A percentile compares a stretch with the other conserved stretches of the same genome.
phyloP scores from a whole-genome alignment of 352 stramenopile species.

The Globisporangium radiosum region DNA sequence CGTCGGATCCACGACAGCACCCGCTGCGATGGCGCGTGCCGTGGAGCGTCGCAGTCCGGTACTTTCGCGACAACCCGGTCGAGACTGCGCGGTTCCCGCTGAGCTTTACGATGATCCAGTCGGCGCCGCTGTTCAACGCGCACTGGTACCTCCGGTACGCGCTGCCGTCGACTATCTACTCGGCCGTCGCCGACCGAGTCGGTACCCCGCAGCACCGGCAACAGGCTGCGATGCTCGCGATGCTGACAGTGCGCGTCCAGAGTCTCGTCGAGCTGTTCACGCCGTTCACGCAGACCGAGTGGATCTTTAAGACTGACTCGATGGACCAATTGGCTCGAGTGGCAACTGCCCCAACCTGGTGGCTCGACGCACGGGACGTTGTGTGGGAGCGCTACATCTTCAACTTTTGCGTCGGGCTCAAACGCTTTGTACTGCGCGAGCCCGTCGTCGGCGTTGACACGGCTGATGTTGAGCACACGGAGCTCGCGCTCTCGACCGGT shows the following conservation, averaged over 20 bases:
- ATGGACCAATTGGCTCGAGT: conserved; percentile 21
- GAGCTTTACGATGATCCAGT: conserved; percentile 78
- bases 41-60: conserved; percentile 46
- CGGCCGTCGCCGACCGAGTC: conserved; percentile 58
- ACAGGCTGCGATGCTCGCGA: conserved; percentile 59
- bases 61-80: conserved; percentile 67
- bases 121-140: conserved; percentile 74
- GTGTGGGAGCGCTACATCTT: conserved; percentile 83
- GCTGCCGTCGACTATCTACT: conserved; percentile 77
- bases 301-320: conserved; percentile 62
- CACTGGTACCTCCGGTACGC: conserved; percentile 80
- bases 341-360: conserved; percentile 36
- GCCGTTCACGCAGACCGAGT: conserved; percentile 85
- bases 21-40: conserved; percentile 76
- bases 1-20: conserved; percentile 71
- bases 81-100: conserved; percentile 38
- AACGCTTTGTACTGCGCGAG: conserved; percentile 79
- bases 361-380: conserved; percentile 66
- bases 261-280: conserved; percentile 81
- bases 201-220: conserved; percentile 59
- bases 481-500: conserved; percentile 70
- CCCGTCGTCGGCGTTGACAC: conserved; percentile 81
- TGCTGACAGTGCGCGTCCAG: conserved; percentile 68
- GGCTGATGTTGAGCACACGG: conserved; percentile 70
- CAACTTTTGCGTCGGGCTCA: conserved; percentile 80